Conservation (phyloP, 805 yeast genomes). For the Myxozyma kluyveri region DNA sequence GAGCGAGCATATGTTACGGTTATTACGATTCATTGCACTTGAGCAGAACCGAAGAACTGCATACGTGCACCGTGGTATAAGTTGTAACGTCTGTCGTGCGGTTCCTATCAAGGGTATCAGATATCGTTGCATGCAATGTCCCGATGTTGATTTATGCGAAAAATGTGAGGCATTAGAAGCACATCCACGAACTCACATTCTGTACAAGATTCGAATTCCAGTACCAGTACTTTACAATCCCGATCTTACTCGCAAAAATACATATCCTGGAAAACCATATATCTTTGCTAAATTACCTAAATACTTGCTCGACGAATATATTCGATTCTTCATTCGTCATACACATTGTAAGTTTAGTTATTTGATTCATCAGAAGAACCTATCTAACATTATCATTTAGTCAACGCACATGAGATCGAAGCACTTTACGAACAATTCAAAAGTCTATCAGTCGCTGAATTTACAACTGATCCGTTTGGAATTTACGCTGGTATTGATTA, state of each 20-base stretch:
- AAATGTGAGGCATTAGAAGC: constrained; percentile 39
- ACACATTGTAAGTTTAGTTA: constrained; percentile 16
- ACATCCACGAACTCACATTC: constrained; percentile 33
- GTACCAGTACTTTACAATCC: constrained; percentile 35
- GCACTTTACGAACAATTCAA: constrained; percentile 30
- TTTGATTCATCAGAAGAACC: background rate
- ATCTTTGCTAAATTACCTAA: constrained; percentile 14
- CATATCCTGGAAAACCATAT: constrained; percentile 26
- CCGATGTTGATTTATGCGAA: constrained; percentile 54
- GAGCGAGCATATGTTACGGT: constrained; percentile 18
- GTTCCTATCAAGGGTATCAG: constrained; percentile 48
- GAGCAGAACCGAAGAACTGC: constrained; percentile 30
- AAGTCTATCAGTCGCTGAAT: constrained; percentile 6
- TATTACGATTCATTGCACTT: constrained; percentile 32
- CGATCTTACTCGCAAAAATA: constrained; percentile 28
- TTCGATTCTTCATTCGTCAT: background rate
- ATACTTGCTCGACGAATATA: background rate
- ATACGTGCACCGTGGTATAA: constrained; percentile 36
- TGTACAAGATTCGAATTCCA: constrained; percentile 34
- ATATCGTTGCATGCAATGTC: constrained; percentile 52
- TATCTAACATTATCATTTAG: constrained; percentile 1
- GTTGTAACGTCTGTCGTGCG: constrained; percentile 35
- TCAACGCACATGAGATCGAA: constrained; percentile 23
- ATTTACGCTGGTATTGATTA: constrained; percentile 14
- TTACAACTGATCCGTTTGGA: constrained; percentile 1